Evolutionary conservation across 768 basidiomycete genomes (phyloP).

Genomic region (Coprinopsis sp.): DNA sequence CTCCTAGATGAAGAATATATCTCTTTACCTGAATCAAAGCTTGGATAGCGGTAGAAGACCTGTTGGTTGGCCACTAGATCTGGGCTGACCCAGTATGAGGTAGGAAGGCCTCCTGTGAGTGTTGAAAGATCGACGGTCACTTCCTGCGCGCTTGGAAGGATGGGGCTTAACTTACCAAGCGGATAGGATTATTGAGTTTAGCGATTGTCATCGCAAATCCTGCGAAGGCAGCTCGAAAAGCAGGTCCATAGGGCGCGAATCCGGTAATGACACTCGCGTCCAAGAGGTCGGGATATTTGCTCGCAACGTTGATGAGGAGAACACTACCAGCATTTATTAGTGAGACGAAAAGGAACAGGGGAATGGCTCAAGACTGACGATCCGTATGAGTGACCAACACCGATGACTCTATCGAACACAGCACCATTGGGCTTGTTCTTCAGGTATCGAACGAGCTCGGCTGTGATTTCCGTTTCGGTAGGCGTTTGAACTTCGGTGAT

Average conservation of each 20-base stretch:
- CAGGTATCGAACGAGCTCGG: slow-evolving; percentile 13
- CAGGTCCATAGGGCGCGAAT: slow-evolving; percentile 11
- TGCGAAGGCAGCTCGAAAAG: slow-evolving; percentile 11
- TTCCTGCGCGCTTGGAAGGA: background rate
- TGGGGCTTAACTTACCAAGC: slow-evolving; percentile 14
- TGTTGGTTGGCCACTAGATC: slow-evolving; percentile 15
- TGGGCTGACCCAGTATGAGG: slow-evolving; percentile 15
- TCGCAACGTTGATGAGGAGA: slow-evolving; percentile 15
- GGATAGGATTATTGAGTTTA: slow-evolving; percentile 9
- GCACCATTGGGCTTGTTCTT: slow-evolving; percentile 5
- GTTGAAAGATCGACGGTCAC: background rate
- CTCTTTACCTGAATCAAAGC: slow-evolving; percentile 17
- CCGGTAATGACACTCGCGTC: slow-evolving; percentile 20
- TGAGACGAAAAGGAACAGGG: background rate
- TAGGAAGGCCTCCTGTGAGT: slow-evolving; percentile 10
- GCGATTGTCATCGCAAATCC: slow-evolving; percentile 17
- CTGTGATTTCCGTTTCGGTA: slow-evolving; percentile 17
- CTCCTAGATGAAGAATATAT: background rate
- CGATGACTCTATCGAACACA: slow-evolving; percentile 14
- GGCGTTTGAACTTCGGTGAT: slow-evolving; percentile 19
- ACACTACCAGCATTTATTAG: slow-evolving; percentile 6
- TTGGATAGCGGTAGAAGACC: slow-evolving; percentile 16
- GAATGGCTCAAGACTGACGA: slow-evolving; percentile 12
- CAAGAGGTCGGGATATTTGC: slow-evolving; percentile 14
- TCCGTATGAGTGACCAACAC: slow-evolving; percentile 22